Evolutionary conservation across 768 basidiomycete genomes (phyloP).

Genomic region (Leucosporidium scottii): DNA sequence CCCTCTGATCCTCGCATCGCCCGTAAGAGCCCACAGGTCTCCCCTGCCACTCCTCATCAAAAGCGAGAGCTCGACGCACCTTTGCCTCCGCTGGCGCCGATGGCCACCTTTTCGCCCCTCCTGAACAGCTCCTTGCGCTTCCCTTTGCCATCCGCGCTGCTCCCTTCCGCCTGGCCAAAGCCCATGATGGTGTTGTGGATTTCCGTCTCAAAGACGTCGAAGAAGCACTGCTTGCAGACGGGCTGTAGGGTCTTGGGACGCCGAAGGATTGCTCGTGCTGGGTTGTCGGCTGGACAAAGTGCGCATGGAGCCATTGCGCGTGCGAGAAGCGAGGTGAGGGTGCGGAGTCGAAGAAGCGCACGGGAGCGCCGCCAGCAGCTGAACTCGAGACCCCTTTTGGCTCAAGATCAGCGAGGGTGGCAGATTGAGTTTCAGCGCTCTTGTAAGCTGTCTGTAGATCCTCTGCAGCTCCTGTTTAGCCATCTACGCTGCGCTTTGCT

Average conservation of each 20-base stretch:
- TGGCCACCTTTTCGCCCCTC: conserved; percentile 84
- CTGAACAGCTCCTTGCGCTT: conserved; percentile 61
- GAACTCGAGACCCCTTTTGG: too few relatives aligned
- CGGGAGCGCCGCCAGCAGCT: too few relatives aligned
- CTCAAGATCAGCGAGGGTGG: too few relatives aligned
- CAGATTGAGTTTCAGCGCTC: too few relatives aligned
- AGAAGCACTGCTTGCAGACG: conserved; percentile 94
- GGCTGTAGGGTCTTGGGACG: conserved; percentile 96
- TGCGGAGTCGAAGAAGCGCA: too few relatives aligned
- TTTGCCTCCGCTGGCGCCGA: conserved; percentile 97
- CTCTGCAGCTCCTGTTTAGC: too few relatives aligned
- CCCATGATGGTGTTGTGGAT: conserved; percentile 90
- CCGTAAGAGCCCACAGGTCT: not conserved
- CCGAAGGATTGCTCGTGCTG: conserved; percentile 75
- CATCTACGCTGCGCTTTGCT: too few relatives aligned
- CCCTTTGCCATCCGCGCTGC: not conserved
- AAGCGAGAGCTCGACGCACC: conserved; percentile 48
- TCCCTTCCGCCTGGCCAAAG: conserved; percentile 37
- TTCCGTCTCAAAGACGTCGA: conserved; percentile 95
- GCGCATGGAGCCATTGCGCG: conserved; percentile 70
- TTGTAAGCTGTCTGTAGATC: too few relatives aligned
- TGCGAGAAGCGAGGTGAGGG: not conserved
- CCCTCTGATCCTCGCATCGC: not conserved
- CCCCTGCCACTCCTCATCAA: not conserved
- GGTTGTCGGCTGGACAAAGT: conserved; percentile 65